Percentiles rank a stretch among this genome's conserved stretches.
Conservation (phyloP, 768 basidiomycete species). For the Filobasidium floriforme region DNA sequence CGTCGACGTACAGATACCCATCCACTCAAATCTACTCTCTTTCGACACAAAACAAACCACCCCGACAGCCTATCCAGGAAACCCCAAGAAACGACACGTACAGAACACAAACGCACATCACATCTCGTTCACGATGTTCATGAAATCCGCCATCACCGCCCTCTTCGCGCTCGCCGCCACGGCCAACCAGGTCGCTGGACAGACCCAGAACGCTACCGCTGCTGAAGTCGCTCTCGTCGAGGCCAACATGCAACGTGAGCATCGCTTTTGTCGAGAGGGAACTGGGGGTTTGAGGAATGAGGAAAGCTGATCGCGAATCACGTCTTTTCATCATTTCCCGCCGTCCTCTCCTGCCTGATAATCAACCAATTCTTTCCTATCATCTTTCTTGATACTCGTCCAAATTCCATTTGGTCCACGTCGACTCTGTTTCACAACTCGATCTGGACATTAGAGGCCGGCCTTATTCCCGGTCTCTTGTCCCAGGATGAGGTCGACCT, state of each 20-base stretch:
- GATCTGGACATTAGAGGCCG: conserved; percentile 40
- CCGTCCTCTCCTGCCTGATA: no score
- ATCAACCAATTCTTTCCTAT: no score
- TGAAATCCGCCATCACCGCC: conserved; percentile 17
- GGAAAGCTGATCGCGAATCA: no score
- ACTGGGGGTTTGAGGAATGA: neutral
- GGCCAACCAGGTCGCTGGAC: conserved; percentile 1
- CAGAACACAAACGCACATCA: neutral
- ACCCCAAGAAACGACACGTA: no score
- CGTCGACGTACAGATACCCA: no score
- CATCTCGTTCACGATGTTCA: conserved; percentile 10
- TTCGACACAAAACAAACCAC: no score
- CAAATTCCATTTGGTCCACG: no score
- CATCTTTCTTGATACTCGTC: no score
- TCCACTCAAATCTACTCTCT: no score
- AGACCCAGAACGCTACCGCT: conserved; percentile 39
- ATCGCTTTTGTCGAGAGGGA: neutral
- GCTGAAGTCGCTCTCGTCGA: conserved; percentile 56
- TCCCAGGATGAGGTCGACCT: conserved; percentile 53
- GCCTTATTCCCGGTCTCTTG: conserved; percentile 58
- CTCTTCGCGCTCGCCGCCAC: conserved; percentile 13
- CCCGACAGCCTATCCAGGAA: no score
- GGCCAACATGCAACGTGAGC: conserved; percentile 57
- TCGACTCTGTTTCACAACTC: conserved; percentile 25
- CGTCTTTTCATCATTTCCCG: no score